phyloP scores from a whole-genome alignment of 768 basidiomycete genomes.

The Butyriboletus loyo region DNA sequence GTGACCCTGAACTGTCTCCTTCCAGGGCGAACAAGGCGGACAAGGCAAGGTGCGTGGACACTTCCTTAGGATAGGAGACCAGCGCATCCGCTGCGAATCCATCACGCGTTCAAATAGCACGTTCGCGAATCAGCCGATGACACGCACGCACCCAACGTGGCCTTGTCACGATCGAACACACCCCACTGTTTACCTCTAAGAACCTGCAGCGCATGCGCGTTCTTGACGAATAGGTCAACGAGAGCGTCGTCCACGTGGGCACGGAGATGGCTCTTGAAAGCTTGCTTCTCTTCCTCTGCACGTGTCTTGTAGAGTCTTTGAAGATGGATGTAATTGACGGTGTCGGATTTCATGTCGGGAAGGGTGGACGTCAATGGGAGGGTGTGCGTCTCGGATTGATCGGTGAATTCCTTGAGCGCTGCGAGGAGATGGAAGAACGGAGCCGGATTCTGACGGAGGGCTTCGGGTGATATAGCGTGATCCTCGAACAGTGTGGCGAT shows the following conservation, averaged over 20 bases:
- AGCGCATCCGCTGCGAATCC: slow-evolving; percentile 39
- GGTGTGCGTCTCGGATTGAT: slow-evolving; percentile 50
- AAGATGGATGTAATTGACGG: slow-evolving; percentile 74
- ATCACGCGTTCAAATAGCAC: slow-evolving; percentile 1
- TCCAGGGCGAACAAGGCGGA: slow-evolving; percentile 48
- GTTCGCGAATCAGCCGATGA: not conserved
- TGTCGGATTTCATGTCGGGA: slow-evolving; percentile 96
- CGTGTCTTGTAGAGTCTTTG: slow-evolving; percentile 82
- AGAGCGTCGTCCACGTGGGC: slow-evolving; percentile 47
- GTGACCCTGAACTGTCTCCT: slow-evolving; percentile 26
- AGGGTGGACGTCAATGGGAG: slow-evolving; percentile 84
- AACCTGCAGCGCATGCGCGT: slow-evolving; percentile 69
- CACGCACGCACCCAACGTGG: slow-evolving; percentile 43
- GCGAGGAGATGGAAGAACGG: slow-evolving; percentile 79
- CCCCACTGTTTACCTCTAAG: slow-evolving; percentile 65
- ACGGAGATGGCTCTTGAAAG: slow-evolving; percentile 49
- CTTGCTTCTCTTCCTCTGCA: slow-evolving; percentile 64
- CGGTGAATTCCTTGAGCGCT: slow-evolving; percentile 65
- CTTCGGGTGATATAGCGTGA: slow-evolving; percentile 43
- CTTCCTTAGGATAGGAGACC: slow-evolving; percentile 46
- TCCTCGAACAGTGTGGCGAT: slow-evolving; percentile 63
- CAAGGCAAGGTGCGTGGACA: slow-evolving; percentile 71
- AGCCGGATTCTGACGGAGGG: slow-evolving; percentile 44
- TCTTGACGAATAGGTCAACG: slow-evolving; percentile 75
- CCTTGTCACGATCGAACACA: slow-evolving; percentile 46